phyloP scores from a whole-genome alignment of 805 yeast species.

The Candida sithepensis region DNA sequence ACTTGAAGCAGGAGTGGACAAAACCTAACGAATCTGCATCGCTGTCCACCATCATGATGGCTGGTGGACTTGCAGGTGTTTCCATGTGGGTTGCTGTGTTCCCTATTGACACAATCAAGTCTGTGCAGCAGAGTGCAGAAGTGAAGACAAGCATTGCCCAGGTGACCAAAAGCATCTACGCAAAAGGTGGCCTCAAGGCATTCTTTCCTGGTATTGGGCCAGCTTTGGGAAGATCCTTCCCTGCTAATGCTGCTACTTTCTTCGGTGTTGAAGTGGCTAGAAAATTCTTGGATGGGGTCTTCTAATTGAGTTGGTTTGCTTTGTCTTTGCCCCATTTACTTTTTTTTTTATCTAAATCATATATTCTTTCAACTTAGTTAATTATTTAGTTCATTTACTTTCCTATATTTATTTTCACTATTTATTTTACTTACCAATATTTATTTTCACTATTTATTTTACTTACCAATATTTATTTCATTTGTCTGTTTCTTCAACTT shows the following conservation, averaged over 20 bases:
- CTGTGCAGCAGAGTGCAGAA: slow-evolving; percentile 68
- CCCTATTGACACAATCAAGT: slow-evolving; percentile 94
- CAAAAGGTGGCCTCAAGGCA: slow-evolving; percentile 77
- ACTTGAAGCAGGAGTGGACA: slow-evolving; percentile 61
- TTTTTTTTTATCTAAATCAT: no score
- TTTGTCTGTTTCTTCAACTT: no score
- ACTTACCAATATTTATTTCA: neutral
- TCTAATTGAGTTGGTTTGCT: no score
- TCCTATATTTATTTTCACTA: neutral
- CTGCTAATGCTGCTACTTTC: slow-evolving; percentile 99
- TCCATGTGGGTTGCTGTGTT: slow-evolving; percentile 96
- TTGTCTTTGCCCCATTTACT: no score
- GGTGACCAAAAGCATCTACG: slow-evolving; percentile 67
- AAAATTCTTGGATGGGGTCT: slow-evolving; percentile 17
- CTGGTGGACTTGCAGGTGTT: slow-evolving; percentile 96
- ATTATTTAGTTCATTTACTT: neutral
- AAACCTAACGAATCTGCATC: slow-evolving; percentile 53
- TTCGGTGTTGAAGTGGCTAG: slow-evolving; percentile 86
- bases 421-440: neutral
- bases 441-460: neutral
- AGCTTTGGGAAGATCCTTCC: slow-evolving; percentile 90
- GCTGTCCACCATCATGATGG: slow-evolving; percentile 70
- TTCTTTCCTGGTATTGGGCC: slow-evolving; percentile 98
- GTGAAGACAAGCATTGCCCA: slow-evolving; percentile 50
- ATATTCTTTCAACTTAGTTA: neutral